Evolutionary conservation across 2,329 filamentous ascomycete species (phyloP).

Genomic region (Pseudogymnoascus sp.): DNA sequence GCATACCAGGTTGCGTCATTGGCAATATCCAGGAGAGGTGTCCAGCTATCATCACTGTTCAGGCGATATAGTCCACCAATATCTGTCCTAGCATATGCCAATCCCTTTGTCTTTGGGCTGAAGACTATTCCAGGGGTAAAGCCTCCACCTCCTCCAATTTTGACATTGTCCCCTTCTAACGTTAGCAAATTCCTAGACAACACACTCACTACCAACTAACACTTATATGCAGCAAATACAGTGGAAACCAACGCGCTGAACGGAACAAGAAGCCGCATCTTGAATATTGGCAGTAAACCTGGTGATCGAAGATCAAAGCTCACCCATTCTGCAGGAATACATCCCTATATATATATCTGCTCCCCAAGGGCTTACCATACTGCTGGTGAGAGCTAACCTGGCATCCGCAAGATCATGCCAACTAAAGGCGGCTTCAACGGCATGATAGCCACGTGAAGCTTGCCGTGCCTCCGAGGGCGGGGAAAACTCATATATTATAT

Average conservation of each 20-base stretch:
- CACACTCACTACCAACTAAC: not conserved
- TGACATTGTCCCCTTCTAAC: conserved; percentile 37
- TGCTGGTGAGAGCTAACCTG: not conserved
- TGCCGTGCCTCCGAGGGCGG: not conserved
- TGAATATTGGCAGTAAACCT: not conserved
- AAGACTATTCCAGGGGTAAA: conserved; percentile 50
- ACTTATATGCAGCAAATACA: not conserved
- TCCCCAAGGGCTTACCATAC: not conserved
- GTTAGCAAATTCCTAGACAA: not conserved
- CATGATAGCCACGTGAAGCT: not conserved
- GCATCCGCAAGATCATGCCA: not conserved
- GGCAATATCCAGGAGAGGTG: conserved; percentile 41
- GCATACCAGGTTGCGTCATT: conserved; percentile 37
- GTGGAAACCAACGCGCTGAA: conserved; percentile 5
- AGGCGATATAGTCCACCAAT: conserved; percentile 49
- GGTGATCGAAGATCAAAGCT: not conserved
- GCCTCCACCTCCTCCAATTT: conserved; percentile 47
- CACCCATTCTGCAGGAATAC: not conserved
- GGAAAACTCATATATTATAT: not conserved
- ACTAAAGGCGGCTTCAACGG: not conserved
- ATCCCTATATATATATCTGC: not conserved
- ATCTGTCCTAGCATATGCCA: conserved; percentile 48
- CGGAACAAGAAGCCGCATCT: conserved; percentile 1
- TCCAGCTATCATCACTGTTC: conserved; percentile 48
- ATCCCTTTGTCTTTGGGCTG: conserved; percentile 40